Conservation (phyloP, 2,329 filamentous ascomycete species). For the Sphaerulina musiva region DNA sequence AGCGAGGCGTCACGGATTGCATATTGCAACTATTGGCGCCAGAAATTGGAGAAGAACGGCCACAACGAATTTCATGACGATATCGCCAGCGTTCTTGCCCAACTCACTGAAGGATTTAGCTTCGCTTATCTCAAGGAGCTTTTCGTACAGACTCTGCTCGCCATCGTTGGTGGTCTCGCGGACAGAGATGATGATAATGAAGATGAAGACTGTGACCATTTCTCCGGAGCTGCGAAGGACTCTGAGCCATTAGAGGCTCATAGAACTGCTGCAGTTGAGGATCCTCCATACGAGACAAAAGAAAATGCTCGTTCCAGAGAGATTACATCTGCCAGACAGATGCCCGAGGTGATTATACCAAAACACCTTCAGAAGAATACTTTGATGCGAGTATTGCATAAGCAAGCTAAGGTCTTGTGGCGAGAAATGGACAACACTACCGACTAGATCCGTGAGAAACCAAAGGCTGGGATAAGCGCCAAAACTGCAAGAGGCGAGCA, state of each 20-base stretch:
- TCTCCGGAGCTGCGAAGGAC: conserved; percentile 12
- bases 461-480: not conserved
- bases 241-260: conserved; percentile 12
- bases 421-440: conserved; percentile 26
- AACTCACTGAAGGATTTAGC: conserved; percentile 56
- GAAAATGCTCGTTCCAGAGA: conserved; percentile 1
- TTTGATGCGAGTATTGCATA: conserved; percentile 21
- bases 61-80: conserved; percentile 42
- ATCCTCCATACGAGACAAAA: not conserved
- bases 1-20: conserved; percentile 47
- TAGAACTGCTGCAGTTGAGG: not conserved
- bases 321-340: conserved; percentile 5
- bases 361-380: conserved; percentile 19
- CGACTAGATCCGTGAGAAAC: conserved; percentile 9
- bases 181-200: conserved; percentile 20
- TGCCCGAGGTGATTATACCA: conserved; percentile 20
- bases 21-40: conserved; percentile 59
- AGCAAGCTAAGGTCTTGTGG: conserved; percentile 20
- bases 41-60: conserved; percentile 51
- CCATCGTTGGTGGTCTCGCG: conserved; percentile 38
- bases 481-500: not conserved
- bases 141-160: conserved; percentile 57
- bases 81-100: conserved; percentile 45
- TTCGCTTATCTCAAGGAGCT: conserved; percentile 65
- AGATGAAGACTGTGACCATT: conserved; percentile 12